Evolutionary conservation across 176 grass and related monocot genomes (phyloP).

Genomic region (Aechmea fasciata): DNA sequence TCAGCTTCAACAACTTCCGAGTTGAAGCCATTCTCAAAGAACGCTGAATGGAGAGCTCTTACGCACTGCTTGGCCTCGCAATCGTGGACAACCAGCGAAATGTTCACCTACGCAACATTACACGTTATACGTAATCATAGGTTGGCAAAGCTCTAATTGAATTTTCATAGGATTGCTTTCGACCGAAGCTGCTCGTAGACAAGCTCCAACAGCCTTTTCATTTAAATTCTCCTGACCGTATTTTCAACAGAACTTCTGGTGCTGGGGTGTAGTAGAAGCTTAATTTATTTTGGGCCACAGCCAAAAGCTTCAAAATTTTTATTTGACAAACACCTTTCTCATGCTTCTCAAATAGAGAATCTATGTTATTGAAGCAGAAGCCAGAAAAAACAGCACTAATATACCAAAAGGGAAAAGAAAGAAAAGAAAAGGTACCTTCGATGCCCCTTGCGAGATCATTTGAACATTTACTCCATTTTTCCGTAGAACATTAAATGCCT

Average conservation of each 20-base stretch:
- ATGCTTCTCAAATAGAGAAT: too few relatives aligned
- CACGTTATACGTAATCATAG: neutral
- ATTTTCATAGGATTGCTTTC: neutral
- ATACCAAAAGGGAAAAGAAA: neutral
- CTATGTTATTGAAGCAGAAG: too few relatives aligned
- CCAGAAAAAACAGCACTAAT: neutral
- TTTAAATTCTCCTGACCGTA: too few relatives aligned
- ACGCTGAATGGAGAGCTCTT: constrained; percentile 64
- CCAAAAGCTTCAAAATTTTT: too few relatives aligned
- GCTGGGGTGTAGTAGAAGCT: too few relatives aligned
- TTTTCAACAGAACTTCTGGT: too few relatives aligned
- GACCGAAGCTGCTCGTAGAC: neutral
- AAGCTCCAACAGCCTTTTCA: too few relatives aligned
- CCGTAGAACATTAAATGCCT: constrained; percentile 84
- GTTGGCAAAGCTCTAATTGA: neutral
- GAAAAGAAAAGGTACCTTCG: constrained; percentile 47
- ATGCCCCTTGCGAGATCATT: constrained; percentile 97
- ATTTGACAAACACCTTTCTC: too few relatives aligned
- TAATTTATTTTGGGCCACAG: too few relatives aligned
- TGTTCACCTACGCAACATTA: constrained; percentile 54
- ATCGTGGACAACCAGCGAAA: constrained; percentile 84
- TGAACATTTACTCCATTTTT: constrained; percentile 75
- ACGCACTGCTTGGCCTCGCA: constrained; percentile 75
- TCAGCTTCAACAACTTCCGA: constrained; percentile 44
- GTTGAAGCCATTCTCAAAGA: constrained; percentile 76